Base-by-base conservation (phyloP, 495 filamentous ascomycete species). In the Haplographium delicatum region DNA sequence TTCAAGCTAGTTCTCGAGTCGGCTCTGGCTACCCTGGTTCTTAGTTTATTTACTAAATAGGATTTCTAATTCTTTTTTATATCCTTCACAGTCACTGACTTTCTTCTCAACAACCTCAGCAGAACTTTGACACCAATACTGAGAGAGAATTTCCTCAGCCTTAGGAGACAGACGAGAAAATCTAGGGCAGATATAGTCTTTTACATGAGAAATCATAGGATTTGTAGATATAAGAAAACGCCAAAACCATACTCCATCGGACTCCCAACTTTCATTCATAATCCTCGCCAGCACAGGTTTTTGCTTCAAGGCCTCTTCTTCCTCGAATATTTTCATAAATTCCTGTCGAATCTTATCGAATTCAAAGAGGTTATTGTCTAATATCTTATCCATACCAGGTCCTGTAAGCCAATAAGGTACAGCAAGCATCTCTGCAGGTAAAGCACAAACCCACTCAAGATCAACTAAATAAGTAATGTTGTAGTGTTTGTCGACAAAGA, bases 401-500 rank as follows among this genome's bases (percentile, higher is more conserved):
- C 57, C 60, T 10, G 64, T 61, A 26, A 72, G 51, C 68, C 65
- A 71, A 28, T 59, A 54, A 15, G 63, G 63, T 44, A 66, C 59
- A 30, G 53, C 48, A 18, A 67, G 54, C 59, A 66, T 63, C 50
- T 71, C 63, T 4, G 60, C 56, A 33, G 65, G 66, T 9, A 40
- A 53, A 44, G 65, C 58, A 51, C 67, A 70, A 5, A 66, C 64
- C 67, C 63, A 72, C 52, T 70, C 67, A 27, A 65, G 56, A 42
- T 72, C 66, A 1, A 72, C 44, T 3, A 68, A 31, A 30, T 40
- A 64, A 9, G 28, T 66, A 38, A 68, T 63, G 51, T 68, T 42
- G 63, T 55, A 65, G 22, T 70, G 15, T 16, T 55, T 39, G 44
- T 69, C 65, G n/a, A 69, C 63, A 43, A 66, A 64, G 24, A 57